Conservation (phyloP, 2,329 filamentous ascomycete species). For the Aspergillus thermomutatus region DNA sequence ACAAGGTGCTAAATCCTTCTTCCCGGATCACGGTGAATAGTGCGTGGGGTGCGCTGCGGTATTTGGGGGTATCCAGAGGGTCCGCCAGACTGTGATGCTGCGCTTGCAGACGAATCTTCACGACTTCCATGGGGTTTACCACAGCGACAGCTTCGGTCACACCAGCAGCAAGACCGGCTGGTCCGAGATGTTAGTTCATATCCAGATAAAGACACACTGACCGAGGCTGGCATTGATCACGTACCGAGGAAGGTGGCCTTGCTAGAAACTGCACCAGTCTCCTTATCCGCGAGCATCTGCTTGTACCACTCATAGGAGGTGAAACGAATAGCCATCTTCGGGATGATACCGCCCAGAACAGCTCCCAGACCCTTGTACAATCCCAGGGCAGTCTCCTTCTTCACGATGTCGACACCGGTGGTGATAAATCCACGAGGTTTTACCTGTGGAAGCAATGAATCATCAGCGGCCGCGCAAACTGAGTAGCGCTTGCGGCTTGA, state of each 20-base stretch:
- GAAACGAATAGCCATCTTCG: slow-evolving; percentile 99
- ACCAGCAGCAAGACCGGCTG: slow-evolving; percentile 84
- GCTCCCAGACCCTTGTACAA: slow-evolving; percentile 98
- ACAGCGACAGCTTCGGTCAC: slow-evolving; percentile 95
- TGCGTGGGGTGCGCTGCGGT: slow-evolving; percentile 84
- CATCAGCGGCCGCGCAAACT: slow-evolving; percentile 8
- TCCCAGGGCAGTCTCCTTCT: slow-evolving; percentile 84
- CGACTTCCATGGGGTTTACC: slow-evolving; percentile 97
- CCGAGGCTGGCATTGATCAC: slow-evolving; percentile 20
- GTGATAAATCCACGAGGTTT: slow-evolving; percentile 83
- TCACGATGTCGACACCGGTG: slow-evolving; percentile 83
- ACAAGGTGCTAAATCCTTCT: slow-evolving; percentile 82
- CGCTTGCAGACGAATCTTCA: slow-evolving; percentile 97
- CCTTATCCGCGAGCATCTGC: slow-evolving; percentile 67
- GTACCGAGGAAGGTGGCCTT: slow-evolving; percentile 68
- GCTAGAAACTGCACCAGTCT: slow-evolving; percentile 66
- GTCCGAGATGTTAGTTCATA: slow-evolving; percentile 7
- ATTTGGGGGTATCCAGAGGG: slow-evolving; percentile 92
- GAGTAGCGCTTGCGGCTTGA: slow-evolving; percentile 12
- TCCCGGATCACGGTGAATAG: slow-evolving; percentile 86
- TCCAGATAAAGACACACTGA: not conserved
- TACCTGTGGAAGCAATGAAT: slow-evolving; percentile 35
- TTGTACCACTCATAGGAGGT: slow-evolving; percentile 97
- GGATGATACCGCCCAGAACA: slow-evolving; percentile 91
- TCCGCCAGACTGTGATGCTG: slow-evolving; percentile 98